phyloP scores from a whole-genome alignment of 2,329 filamentous ascomycete species.

The Sporothrix phasma region DNA sequence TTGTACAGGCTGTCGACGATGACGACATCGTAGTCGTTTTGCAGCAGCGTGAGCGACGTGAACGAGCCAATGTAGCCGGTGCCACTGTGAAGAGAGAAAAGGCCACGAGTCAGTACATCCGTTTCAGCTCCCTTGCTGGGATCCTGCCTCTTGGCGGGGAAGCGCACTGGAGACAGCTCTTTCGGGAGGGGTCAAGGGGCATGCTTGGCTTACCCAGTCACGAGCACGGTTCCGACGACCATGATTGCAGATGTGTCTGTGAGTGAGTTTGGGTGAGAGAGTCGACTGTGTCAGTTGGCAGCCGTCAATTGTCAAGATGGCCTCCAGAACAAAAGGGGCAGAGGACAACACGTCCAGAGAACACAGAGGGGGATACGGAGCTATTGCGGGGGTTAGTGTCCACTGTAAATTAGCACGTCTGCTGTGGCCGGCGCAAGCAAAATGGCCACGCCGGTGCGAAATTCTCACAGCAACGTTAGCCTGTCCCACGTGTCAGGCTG shows the following conservation, averaged over 20 bases:
- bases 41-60: constrained; percentile 81
- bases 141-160: constrained; percentile 3
- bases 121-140: neutral
- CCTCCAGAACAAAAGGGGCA: neutral
- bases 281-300: neutral
- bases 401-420: neutral
- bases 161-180: constrained; percentile 18
- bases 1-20: constrained; percentile 97
- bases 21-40: constrained; percentile 92
- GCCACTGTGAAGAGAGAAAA: constrained; percentile 49
- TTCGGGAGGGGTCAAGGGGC: neutral
- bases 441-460: neutral
- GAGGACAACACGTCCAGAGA: neutral
- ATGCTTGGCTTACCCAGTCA: constrained; percentile 69
- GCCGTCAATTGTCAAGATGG: neutral
- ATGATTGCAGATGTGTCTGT: constrained; percentile 37
- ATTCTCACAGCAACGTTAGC: neutral
- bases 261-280: neutral
- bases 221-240: constrained; percentile 77
- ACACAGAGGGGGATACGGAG: constrained; percentile 2
- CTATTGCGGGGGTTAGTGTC: constrained; percentile 6
- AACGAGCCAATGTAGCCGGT: constrained; percentile 99
- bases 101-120: constrained; percentile 12
- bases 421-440: neutral
- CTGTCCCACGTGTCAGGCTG: neutral